Base-by-base conservation (phyloP, 257 asterid genomes). In the Salvia miltiorrhiza region DNA sequence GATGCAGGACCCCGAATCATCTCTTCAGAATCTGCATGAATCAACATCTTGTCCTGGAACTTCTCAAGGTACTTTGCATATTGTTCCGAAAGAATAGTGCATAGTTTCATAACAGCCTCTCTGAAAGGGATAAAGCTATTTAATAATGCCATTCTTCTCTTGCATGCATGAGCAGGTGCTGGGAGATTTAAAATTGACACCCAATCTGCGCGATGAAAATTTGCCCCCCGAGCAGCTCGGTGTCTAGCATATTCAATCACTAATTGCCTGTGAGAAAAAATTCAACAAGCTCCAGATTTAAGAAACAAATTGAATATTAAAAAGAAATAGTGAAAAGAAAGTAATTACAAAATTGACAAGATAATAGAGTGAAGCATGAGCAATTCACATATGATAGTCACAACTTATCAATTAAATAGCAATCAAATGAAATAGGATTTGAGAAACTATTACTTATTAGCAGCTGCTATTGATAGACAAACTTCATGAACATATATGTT, bases 161-260 rank as follows among this genome's bases (percentile, higher is more conserved):
- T 87, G 83, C 99, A 87, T 81, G 85, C 63, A 57, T 75, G 77
- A 66, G 92, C 95, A 55, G 95, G 83, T 16, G 95, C 97, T 20
- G 99, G 99, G 57, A 93, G 96, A 83, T 84, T 84, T 65, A 79
- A 65, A 74, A 93, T 79, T 13, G 95, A 79, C 69, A 64, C 72
- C 97, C 97, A 93, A 75, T 84, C 84, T 47, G 80, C 83, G 63
- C 97, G 91, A 78, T 87, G 83, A 81, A 77, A 84, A 37, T 86
- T 87, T 69, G 93, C 89, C 67, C 99, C 99, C 67, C 77, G 85
- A 79, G 86, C 81, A 79, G 95, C 96, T 80, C 97, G 87, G 75
- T 81, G 65, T 80, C 82, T 87, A 78, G 82, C 86, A 79, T 93
- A 93, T 78, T 78, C 93, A 40, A 86, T 87, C 80, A 90, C 89